Conservation (phyloP, 306 rosid genomes). For the Oemleria cerasiformis region DNA sequence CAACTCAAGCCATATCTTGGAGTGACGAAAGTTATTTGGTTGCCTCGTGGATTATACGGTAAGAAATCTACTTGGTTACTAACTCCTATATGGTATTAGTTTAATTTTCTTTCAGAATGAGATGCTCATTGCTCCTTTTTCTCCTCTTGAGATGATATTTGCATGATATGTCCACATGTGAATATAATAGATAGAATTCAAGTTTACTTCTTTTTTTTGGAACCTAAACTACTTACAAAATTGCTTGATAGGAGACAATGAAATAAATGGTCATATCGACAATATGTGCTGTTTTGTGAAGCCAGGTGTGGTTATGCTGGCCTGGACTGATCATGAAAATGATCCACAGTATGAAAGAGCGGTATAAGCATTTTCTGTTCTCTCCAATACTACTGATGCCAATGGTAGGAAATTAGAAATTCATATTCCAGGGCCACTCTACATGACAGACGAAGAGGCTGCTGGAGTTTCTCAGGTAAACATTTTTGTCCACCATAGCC, state of each 20-base stretch:
- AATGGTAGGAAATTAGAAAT: constrained; percentile 69
- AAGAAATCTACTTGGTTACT: constrained; percentile 21
- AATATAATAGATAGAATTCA: too few species aligned
- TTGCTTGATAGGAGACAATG: constrained; percentile 78
- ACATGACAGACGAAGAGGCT: constrained; percentile 79
- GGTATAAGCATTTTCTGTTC: constrained; percentile 59
- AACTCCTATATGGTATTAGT: too few species aligned
- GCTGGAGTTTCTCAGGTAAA: constrained; percentile 61
- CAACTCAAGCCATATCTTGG: constrained; percentile 81
- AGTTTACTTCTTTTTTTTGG: too few species aligned
- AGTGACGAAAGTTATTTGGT: constrained; percentile 78
- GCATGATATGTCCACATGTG: too few species aligned
- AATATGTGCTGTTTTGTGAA: constrained; percentile 87
- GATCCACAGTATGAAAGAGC: constrained; percentile 90
- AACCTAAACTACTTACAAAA: not conserved
- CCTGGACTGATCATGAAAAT: constrained; percentile 77
- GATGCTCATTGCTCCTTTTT: too few species aligned
- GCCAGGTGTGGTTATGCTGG: constrained; percentile 83
- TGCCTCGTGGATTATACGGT: constrained; percentile 89
- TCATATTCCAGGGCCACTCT: constrained; percentile 71
- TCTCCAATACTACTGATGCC: constrained; percentile 68
- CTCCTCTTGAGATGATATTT: too few species aligned
- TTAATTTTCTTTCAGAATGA: not conserved
- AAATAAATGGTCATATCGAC: constrained; percentile 93
- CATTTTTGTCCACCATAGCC: not conserved